These are phyloP conservation scores for Saccharata proteae DNA, from an alignment of 2,329 filamentous ascomycete genomes.

Conservation along the genomic window DNA sequence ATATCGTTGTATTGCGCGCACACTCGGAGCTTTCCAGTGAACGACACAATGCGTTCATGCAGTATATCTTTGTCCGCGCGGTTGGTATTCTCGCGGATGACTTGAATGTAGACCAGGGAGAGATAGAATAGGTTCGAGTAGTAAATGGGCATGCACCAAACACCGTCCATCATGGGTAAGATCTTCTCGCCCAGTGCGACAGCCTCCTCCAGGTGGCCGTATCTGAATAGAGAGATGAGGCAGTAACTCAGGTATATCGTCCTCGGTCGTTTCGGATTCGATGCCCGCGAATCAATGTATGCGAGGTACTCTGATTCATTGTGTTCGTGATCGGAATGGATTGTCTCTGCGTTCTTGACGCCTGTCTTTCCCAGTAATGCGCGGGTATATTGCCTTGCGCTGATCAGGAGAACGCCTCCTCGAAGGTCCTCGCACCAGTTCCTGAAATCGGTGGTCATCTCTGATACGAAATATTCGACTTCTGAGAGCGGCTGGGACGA, in stretches of 20 bases:
- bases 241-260: constrained; percentile 53
- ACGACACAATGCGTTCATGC: constrained; percentile 40
- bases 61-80: constrained; percentile 33
- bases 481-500: constrained; percentile 57
- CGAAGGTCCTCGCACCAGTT: constrained; percentile 61
- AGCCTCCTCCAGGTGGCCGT: constrained; percentile 31
- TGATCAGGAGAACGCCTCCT: constrained; percentile 57
- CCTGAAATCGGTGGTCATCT: constrained; percentile 60
- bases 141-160: constrained; percentile 31
- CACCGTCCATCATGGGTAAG: constrained; percentile 26
- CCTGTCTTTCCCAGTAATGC: constrained; percentile 65
- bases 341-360: constrained; percentile 35
- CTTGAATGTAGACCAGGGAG: constrained; percentile 28
- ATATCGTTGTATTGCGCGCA: constrained; percentile 53
- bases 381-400: constrained; percentile 52
- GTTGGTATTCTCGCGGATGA: constrained; percentile 25
- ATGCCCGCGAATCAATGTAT: constrained; percentile 33
- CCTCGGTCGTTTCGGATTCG: constrained; percentile 51
- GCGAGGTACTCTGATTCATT: constrained; percentile 44
- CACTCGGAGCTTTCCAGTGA: constrained; percentile 49
- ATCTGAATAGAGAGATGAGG: constrained; percentile 29
- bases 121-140: constrained; percentile 33
- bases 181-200: constrained; percentile 30
- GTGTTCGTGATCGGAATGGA: constrained; percentile 60
- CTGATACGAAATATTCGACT: constrained; percentile 57